Evolutionary conservation across 2,329 filamentous ascomycete species (phyloP).

Genomic region (Colletotrichum incanum): DNA sequence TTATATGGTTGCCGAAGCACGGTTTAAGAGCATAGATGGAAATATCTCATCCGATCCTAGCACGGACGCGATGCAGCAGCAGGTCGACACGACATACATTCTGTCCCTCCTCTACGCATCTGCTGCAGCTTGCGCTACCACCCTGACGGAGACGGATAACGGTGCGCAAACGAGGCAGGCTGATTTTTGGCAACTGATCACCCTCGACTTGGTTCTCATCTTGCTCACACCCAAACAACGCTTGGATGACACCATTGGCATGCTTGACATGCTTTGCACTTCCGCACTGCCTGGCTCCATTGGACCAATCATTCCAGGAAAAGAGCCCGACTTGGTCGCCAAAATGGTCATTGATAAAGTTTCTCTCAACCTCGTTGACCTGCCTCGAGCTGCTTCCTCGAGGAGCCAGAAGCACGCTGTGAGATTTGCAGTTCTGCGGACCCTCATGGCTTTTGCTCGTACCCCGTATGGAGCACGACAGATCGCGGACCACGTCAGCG

Average conservation of each 20-base stretch:
- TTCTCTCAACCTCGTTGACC: constrained; percentile 74
- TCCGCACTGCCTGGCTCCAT: constrained; percentile 76
- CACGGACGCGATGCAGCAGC: constrained; percentile 57
- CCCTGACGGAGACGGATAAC: constrained; percentile 50
- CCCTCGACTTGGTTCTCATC: constrained; percentile 76
- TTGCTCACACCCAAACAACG: constrained; percentile 79
- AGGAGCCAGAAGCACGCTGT: constrained; percentile 59
- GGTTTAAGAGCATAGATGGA: constrained; percentile 66
- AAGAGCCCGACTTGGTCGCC: constrained; percentile 61
- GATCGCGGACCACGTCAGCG: constrained; percentile 77
- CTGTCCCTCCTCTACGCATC: constrained; percentile 77
- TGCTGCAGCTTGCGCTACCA: constrained; percentile 72
- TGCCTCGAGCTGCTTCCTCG: constrained; percentile 61
- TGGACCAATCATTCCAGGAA: constrained; percentile 72
- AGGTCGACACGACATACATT: constrained; percentile 75
- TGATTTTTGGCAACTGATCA: constrained; percentile 78
- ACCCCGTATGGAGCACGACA: constrained; percentile 75
- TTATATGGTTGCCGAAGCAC: constrained; percentile 70
- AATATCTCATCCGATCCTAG: constrained; percentile 56
- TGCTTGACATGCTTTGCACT: constrained; percentile 77
- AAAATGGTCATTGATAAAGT: constrained; percentile 73
- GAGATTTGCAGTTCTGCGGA: constrained; percentile 64
- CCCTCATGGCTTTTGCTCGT: constrained; percentile 73
- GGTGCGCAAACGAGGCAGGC: constrained; percentile 52
- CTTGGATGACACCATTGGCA: constrained; percentile 73